Evolutionary conservation across 225 moss, liverwort and hornwort species (phyloP).

Genomic region (Sphagnum tenellum): DNA sequence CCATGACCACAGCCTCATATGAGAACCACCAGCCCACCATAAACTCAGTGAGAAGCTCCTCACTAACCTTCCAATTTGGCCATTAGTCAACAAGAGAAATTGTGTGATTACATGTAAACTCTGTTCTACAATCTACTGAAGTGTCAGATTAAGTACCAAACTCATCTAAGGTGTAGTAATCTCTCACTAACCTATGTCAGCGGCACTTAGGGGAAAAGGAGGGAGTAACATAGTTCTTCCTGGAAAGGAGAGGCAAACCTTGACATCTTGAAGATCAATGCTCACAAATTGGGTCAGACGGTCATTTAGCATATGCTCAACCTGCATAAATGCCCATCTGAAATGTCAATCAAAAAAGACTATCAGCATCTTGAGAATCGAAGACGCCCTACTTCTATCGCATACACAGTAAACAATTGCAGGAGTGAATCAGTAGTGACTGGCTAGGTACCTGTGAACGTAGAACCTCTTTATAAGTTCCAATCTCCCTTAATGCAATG

Average conservation of each 20-base stretch:
- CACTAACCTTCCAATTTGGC: conserved; percentile 72
- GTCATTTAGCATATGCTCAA: conserved; percentile 94
- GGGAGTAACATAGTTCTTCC: conserved; percentile 2
- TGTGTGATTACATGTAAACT: conserved; percentile 11
- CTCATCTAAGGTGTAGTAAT: conserved; percentile 2
- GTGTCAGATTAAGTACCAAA: conserved; percentile 1
- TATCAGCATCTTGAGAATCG: no score
- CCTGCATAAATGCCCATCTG: conserved; percentile 18
- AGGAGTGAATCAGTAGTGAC: no score
- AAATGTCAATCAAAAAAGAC: no score
- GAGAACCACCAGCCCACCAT: conserved; percentile 16
- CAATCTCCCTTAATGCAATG: conserved; percentile 90
- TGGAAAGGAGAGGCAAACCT: conserved; percentile 28
- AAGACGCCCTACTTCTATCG: no score
- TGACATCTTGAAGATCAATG: conserved; percentile 85
- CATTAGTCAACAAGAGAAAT: conserved; percentile 24
- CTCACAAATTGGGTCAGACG: conserved; percentile 90
- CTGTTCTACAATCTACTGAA: conserved; percentile 10
- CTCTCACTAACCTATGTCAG: no score
- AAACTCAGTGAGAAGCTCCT: conserved; percentile 26
- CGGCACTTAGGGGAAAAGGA: neutral
- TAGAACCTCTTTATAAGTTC: conserved; percentile 87
- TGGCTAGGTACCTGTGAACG: conserved; percentile 55
- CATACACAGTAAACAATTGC: no score
- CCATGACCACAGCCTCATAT: conserved; percentile 23